These are phyloP conservation scores for Neurospora sp. DNA, from an alignment of 495 filamentous ascomycete genomes.

Conservation along the genomic window DNA sequence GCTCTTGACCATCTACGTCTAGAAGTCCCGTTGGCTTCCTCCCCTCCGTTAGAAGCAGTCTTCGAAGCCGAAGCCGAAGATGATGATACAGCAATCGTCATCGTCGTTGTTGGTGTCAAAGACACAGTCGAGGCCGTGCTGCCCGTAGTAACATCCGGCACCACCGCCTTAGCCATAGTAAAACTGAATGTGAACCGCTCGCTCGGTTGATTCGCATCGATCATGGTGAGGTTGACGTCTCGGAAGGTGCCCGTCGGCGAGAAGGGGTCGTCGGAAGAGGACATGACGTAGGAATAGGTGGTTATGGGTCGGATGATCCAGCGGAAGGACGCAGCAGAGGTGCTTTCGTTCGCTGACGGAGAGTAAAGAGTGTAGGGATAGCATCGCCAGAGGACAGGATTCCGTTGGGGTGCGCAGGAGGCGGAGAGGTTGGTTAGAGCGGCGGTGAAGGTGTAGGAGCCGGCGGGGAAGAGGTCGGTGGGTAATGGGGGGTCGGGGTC, in stretches of 20 bases:
- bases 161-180: conserved; percentile 32
- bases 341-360: conserved; percentile 3
- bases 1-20: neutral
- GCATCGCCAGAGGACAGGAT: conserved; percentile 43
- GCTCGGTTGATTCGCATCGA: conserved; percentile 55
- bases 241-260: conserved; percentile 55
- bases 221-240: conserved; percentile 67
- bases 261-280: conserved; percentile 39
- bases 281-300: conserved; percentile 28
- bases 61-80: neutral
- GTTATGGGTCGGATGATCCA: conserved; percentile 39
- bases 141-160: conserved; percentile 19
- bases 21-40: neutral
- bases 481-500: neutral
- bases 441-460: conserved; percentile 45
- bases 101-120: neutral
- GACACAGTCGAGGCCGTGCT: neutral
- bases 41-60: neutral
- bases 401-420: conserved; percentile 41
- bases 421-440: conserved; percentile 38
- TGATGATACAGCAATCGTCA: neutral
- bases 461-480: conserved; percentile 37
- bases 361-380: conserved; percentile 41
- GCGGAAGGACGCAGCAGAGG: conserved; percentile 36
- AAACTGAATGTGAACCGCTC: conserved; percentile 45